phyloP scores from a whole-genome alignment of 129 eudicot genomes.

The Lonicera japonica region DNA sequence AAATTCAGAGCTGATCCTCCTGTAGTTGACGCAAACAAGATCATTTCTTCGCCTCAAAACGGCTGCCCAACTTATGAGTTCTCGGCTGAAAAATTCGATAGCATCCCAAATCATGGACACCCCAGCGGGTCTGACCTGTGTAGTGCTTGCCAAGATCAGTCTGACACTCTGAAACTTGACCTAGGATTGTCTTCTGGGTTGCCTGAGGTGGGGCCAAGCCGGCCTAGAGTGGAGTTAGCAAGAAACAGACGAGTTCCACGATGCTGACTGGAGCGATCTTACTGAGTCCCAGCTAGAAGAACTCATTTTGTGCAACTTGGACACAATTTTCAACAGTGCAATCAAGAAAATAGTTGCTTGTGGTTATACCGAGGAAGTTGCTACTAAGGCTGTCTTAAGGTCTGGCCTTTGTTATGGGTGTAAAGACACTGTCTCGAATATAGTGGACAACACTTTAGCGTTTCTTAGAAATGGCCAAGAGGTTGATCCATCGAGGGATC shows the following conservation, averaged over 20 bases:
- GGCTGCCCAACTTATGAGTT: conserved; percentile 58
- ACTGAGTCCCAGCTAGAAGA: conserved; percentile 76
- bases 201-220: conserved; percentile 33
- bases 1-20: conserved; percentile 92
- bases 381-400: conserved; percentile 55
- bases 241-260: conserved; percentile 43
- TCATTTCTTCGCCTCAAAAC: conserved; percentile 29
- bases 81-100: conserved; percentile 63
- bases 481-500: conserved; percentile 50
- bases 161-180: conserved; percentile 68
- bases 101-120: conserved; percentile 30
- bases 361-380: conserved; percentile 72
- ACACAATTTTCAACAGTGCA: conserved; percentile 58
- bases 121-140: conserved; percentile 58
- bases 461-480: conserved; percentile 69
- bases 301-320: conserved; percentile 68
- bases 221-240: conserved; percentile 33
- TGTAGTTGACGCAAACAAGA: conserved; percentile 39
- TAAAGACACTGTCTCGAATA: conserved; percentile 61
- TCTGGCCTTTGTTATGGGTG: conserved; percentile 76
- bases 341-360: conserved; percentile 54
- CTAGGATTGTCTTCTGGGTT: conserved; percentile 62
- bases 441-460: conserved; percentile 69
- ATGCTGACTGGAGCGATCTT: conserved; percentile 90
- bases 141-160: conserved; percentile 34